Base-by-base conservation (phyloP, 2,329 filamentous ascomycete species). In the Colletotrichum paranaense region DNA sequence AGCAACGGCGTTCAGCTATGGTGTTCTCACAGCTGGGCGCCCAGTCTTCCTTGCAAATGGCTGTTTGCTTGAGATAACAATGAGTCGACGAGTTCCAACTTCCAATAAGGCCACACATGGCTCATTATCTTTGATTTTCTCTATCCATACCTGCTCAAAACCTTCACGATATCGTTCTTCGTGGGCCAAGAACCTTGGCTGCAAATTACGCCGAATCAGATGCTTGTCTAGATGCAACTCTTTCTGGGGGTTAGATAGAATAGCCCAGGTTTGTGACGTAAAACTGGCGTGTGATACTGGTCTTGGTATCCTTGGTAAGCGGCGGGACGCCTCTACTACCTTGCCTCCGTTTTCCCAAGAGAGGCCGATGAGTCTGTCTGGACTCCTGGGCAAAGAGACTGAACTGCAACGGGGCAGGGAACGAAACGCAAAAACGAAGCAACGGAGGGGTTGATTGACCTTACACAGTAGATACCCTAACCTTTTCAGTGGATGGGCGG, bases 221-320 rank as follows among this genome's bases (percentile, higher is more conserved):
- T 55, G 59, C 42, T 26, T 26, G n/a, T 60, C 9, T 26, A 1
- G n/a, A 19, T 22, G 53, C 66, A 49, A 19, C 32, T 55, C 30
- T 12, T n/a, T 14, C 32, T n/a, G 32, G 22, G 28, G 32, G 32
- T 49, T 22, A 58, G 59, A 32, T 35, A 46, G 59, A 56, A 46
- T 56, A 49, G 28, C 57, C 49, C 56, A 49, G 8, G 59, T 14
- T 52, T 55, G 66, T 73, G 66, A 73, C 66, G 70, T 73, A 73
- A 56, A 69, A 42, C 30, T 8, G 58, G 46, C 64, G 55, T 59
- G 60, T 28, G 55, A 42, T n/a, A 49, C 42, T 60, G n/a, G 66
- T 11, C 60, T 62, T 73, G 67, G 67, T 65, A 65, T 70, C 55
- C 66, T 73, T 73, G 67, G 67, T 60, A 70, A 70, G 60, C 66